Evolutionary conservation across 495 filamentous ascomycete genomes (phyloP), one percentile per base, ranked within the genome.

Genomic region (Pseudevernia furfuracea): DNA sequence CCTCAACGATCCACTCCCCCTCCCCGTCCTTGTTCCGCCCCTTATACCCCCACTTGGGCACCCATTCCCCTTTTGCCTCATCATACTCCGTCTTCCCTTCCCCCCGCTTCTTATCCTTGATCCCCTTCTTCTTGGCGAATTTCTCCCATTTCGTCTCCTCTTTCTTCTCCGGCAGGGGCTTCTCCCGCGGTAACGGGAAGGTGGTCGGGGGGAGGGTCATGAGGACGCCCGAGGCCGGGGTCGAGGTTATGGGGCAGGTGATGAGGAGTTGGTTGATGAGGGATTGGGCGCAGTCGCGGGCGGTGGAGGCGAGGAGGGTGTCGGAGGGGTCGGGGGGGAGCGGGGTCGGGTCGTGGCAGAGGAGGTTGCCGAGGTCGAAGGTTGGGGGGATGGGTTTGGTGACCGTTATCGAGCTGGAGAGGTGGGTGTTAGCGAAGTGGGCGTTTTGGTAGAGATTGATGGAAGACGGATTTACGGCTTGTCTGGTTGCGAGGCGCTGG

Each of bases 81-180:
- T 97, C 89, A 74, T 88, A 96, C 49, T 87, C 83, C 69, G 88
- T 78, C 74, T 96, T 91, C 65, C 82, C 80, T 36, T 76, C 76
- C 71, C 83, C 80, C 73, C 85, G 85, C 80, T 91, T 91, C 67
- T 86, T 80, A 77, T 88, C 79, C 70, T 79, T 81, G 73, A 98
- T 97, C 37, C 94, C 95, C 78, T 96, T 94, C 82, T 93, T 96
- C 77, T 85, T 87, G 25, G 94, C 94, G 77, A 98, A 98, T 58
- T 87, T 83, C 74, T 94, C 86, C 94, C 94, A 98, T 73, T 90
- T 96, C 57, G 94, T 97, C 61, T 86, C 86, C 32, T 85, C 76
- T 78, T 92, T 96, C 58, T 85, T 81, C 36, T 80, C 78, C 1
- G 94, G 94, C 0, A 97, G 76, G 6, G 90, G 89, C 79, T 98